Base-by-base conservation (phyloP, 2,329 filamentous ascomycete species). In the Bipolaris cookei region DNA sequence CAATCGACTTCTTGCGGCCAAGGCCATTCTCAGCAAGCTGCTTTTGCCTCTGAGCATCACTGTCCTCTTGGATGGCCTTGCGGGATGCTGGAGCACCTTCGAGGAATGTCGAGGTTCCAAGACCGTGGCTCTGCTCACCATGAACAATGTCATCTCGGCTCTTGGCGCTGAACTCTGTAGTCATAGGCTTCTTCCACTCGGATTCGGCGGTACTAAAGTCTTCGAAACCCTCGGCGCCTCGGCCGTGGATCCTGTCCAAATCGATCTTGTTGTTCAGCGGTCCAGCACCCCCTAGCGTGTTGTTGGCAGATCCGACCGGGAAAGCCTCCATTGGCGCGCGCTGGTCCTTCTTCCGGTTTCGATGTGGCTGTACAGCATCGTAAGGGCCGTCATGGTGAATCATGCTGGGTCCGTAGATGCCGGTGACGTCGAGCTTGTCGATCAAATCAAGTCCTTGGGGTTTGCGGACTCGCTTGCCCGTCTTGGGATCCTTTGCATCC, bases 361-460 rank as follows among this genome's bases (percentile, higher is more conserved):
- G 91, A 75, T 96, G 90, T 4, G 95, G 92, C 76, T 97, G 96
- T 75, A 95, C 91, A 18, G 95, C 95, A 77, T 99, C 95, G 70
- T 97, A 99, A 4, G 95, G 95, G 0, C 95, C 95, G 71, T 98
- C 95, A 72, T 99, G 95, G 71, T 99, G 95, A 78, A 98, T 97
- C 66, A 97, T 81, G 78, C 94, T 93, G 69, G 90, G 91, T 55
- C 95, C 94, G 73, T 96, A 97, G 67, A 98, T 96, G 75, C 93
- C 93, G 4, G 93, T 97, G 61, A 95, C 93, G 80, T 98, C 95
- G 64, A 99, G 82, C 76, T 97, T 94, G 79, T 99, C 95, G 70
- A 99, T 98, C 43, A 98, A 85, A 75, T 99, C 95, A 63, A 98
- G 77, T 30, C 83, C 79, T 48, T 79, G 75, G 13, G 79, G 79